phyloP scores from a whole-genome alignment of 768 basidiomycete genomes.

The Sporobolomyces pararoseus region DNA sequence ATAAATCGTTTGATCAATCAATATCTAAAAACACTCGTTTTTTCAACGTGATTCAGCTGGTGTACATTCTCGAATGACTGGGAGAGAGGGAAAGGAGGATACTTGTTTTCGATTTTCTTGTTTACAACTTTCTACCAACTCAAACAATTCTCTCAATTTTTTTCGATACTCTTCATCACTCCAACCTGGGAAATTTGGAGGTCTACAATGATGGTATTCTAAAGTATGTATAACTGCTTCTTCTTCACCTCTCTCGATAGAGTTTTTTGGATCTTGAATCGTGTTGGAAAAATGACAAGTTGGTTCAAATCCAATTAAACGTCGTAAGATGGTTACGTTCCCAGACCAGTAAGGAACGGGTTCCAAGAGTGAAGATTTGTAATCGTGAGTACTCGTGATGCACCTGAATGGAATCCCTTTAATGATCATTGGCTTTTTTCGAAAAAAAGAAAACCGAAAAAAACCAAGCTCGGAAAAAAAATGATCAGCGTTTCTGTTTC shows the following conservation, averaged over 20 bases:
- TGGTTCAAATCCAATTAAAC: too few species aligned
- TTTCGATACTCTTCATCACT: not conserved
- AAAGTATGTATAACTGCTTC: not conserved
- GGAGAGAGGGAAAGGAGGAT: not conserved
- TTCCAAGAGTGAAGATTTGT: not conserved
- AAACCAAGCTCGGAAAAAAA: too few species aligned
- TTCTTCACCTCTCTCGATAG: not conserved
- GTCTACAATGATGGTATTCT: not conserved
- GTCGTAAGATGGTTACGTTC: not conserved
- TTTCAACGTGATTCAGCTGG: too few species aligned
- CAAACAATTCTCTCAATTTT: not conserved
- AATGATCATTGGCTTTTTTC: not conserved
- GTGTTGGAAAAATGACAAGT: too few species aligned
- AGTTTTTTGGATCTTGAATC: too few species aligned
- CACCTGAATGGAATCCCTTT: not conserved
- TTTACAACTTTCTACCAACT: not conserved
- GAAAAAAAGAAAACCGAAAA: too few species aligned
- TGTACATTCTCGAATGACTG: not conserved
- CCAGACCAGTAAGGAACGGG: not conserved
- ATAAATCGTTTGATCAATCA: too few species aligned
- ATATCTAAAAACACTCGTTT: too few species aligned
- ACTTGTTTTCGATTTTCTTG: too few species aligned
- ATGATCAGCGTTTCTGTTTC: too few species aligned
- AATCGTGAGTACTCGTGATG: not conserved
- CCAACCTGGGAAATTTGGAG: not conserved